phyloP scores from a whole-genome alignment of 1,284 basidiomycete species.

The Thecaphora thlaspeos region DNA sequence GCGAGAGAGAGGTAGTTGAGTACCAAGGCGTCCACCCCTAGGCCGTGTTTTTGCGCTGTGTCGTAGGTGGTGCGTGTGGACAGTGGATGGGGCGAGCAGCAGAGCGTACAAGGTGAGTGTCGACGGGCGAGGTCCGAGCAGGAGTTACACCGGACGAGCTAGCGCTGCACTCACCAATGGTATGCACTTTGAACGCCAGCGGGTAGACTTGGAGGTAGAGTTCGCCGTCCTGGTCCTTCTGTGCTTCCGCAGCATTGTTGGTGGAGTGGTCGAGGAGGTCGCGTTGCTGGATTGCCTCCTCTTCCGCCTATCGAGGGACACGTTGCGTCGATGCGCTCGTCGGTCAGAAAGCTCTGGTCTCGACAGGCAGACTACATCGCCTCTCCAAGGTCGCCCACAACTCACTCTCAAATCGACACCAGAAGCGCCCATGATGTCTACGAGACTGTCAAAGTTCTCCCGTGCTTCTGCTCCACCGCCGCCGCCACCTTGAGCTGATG shows the following conservation, averaged over 20 bases:
- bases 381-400: no score
- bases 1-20: conserved; percentile 54
- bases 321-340: no score
- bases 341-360: no score
- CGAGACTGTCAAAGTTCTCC: conserved; percentile 44
- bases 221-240: conserved; percentile 27
- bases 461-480: not conserved
- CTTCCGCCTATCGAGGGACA: conserved; percentile 50
- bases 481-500: not conserved
- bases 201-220: conserved; percentile 49
- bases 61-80: no score
- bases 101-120: no score
- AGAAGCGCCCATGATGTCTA: conserved; percentile 50
- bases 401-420: conserved; percentile 45
- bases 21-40: conserved; percentile 51
- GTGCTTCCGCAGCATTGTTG: conserved; percentile 8
- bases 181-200: conserved; percentile 47
- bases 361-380: no score
- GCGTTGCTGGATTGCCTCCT: conserved; percentile 47
- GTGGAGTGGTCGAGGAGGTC: conserved; percentile 34
- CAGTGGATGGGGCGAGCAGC: no score
- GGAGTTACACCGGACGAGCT: no score
- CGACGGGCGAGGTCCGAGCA: no score
- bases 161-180: conserved; percentile 26
- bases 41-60: conserved; percentile 34